Base-by-base conservation (phyloP, 2,329 filamentous ascomycete genomes). In the Lachnellula subtilissima region DNA sequence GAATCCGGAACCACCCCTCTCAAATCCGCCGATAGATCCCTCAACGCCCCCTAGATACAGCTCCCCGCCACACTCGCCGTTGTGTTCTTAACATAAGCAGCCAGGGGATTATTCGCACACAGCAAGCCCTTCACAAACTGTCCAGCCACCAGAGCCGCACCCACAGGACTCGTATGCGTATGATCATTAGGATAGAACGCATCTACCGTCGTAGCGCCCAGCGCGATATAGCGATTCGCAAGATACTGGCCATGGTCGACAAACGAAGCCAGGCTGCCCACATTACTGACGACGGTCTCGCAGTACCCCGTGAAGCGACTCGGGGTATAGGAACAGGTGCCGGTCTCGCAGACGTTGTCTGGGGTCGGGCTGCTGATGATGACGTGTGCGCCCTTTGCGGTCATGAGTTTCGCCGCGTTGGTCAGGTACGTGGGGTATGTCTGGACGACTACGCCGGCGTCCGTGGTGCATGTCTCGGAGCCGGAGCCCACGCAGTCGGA, bases 311-410 rank as follows among this genome's bases (percentile, higher is more conserved):
- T 83, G 61, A 87, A 88, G 4, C 83, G 73, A 15, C 74, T 72
- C 2, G 80, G 67, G 0, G 65, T 61, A 57, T 79, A 78, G 4
- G 59, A 59, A 61, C 76, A 84, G 0, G 62, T 72, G 0, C 82
- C 82, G 0, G 71, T 72, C 63, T 86, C 83, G 78, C 81, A 87
- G 0, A 76, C 73, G 64, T 88, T 87, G 65, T 87, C 80, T 0
- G 85, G 83, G 1, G 85, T 87, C 57, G 82, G 81, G 14, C 75
- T 77, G 37, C 75, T 76, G 37, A 87, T 73, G 46, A 88, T 74
- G 42, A 87, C 83, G 19, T 74, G 77, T 2, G 82, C 84, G 3
- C 85, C 85, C 67, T 84, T 84, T 50, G 75, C 69, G 12, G 71
- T 63, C 45, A 74, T 67, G 2, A 62, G 28, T 46, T 63, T 64